Conservation (phyloP, 2,329 filamentous ascomycete species). For the Fusarium camptoceras region DNA sequence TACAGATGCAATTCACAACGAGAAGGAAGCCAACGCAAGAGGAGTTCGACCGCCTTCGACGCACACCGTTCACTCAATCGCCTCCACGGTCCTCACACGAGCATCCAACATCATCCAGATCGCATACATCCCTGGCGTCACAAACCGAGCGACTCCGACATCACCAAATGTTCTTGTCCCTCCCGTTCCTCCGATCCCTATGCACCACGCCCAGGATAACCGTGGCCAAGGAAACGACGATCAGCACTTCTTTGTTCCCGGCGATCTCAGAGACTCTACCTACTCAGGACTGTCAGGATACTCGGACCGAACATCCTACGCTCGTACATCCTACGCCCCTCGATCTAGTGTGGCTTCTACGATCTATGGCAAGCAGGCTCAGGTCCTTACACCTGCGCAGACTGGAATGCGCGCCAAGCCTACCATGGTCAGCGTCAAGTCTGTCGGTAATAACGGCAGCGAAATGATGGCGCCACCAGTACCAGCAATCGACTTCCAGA, state of each 20-base stretch:
- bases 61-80: slow-evolving; percentile 89
- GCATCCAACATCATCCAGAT: slow-evolving; percentile 99
- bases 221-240: slow-evolving; percentile 71
- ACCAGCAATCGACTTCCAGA: slow-evolving; percentile 75
- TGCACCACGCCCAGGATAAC: slow-evolving; percentile 63
- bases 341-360: slow-evolving; percentile 88
- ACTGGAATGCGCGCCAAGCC: slow-evolving; percentile 90
- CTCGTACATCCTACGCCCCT: slow-evolving; percentile 68
- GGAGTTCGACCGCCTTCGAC: slow-evolving; percentile 76
- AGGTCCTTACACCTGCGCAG: slow-evolving; percentile 84
- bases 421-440: slow-evolving; percentile 92
- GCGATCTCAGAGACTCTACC: slow-evolving; percentile 89
- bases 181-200: slow-evolving; percentile 93
- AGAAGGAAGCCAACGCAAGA: slow-evolving; percentile 60
- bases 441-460: slow-evolving; percentile 66
- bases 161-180: slow-evolving; percentile 84
- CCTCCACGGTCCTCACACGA: slow-evolving; percentile 92
- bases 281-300: slow-evolving; percentile 81
- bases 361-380: slow-evolving; percentile 91
- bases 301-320: slow-evolving; percentile 71
- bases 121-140: slow-evolving; percentile 97
- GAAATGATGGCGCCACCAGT: slow-evolving; percentile 75
- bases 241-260: slow-evolving; percentile 93
- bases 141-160: slow-evolving; percentile 87
- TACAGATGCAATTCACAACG: slow-evolving; percentile 57